A percentile compares a stretch with the other conserved stretches of the same genome.
phyloP scores from a whole-genome alignment of 2,329 filamentous ascomycete species.

The Thielaviopsis populi region DNA sequence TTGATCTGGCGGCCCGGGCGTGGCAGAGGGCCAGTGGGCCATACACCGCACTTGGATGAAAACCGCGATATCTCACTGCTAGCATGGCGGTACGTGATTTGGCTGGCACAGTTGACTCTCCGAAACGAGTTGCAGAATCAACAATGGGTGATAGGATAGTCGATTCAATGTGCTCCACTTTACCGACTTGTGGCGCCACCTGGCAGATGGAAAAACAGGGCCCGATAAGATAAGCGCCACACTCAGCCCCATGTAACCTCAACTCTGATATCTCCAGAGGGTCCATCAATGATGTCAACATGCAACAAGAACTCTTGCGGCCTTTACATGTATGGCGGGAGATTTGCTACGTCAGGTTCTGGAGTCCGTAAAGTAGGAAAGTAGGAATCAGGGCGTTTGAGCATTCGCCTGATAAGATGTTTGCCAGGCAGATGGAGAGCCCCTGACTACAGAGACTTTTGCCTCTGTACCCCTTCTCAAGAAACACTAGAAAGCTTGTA shows the following conservation, averaged over 20 bases:
- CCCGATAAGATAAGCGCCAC: slow-evolving; percentile 15
- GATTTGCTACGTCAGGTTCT: no score
- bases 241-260: neutral
- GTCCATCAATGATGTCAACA: slow-evolving; percentile 8
- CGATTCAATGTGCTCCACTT: neutral
- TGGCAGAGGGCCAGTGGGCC: neutral
- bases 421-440: neutral
- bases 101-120: neutral
- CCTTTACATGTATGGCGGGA: neutral
- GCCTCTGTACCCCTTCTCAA: neutral
- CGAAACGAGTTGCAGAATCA: neutral
- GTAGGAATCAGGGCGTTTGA: neutral
- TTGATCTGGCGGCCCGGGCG: neutral
- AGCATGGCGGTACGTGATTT: neutral
- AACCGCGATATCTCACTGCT: neutral
- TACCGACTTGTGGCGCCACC: neutral
- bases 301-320: neutral
- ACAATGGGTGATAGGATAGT: neutral
- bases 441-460: neutral
- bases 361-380: neutral
- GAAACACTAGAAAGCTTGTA: neutral
- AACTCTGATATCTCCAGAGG: neutral
- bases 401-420: neutral
- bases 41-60: neutral
- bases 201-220: neutral